These are phyloP conservation scores for Umbellularia californica DNA, from an alignment of 164 flowering plant species.

Conservation along the genomic window DNA sequence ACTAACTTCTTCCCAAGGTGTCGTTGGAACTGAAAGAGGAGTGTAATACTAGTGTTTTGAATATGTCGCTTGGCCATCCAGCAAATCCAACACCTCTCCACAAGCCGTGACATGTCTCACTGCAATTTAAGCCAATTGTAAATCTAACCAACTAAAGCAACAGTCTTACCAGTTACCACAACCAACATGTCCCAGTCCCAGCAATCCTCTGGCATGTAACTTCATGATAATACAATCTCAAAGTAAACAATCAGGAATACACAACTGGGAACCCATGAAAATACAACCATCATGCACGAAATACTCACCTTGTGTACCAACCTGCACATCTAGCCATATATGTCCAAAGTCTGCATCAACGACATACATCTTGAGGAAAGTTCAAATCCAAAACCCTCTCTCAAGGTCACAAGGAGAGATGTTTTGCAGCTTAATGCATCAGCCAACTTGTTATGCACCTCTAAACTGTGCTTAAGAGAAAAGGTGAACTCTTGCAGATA, in stretches of 20 bases:
- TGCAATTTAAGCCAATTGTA: neutral
- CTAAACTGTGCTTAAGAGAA: neutral
- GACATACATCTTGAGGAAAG: neutral
- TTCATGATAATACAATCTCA: too few relatives aligned
- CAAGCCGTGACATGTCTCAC: neutral
- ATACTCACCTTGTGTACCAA: neutral
- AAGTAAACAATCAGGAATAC: too few relatives aligned
- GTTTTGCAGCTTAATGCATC: neutral
- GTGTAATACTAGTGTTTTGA: neutral
- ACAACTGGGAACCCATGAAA: neutral
- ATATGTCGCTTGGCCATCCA: neutral
- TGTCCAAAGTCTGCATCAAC: neutral
- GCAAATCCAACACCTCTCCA: neutral
- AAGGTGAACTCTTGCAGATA: neutral
- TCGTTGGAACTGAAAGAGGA: neutral
- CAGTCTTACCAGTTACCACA: too few relatives aligned
- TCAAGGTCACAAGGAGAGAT: neutral
- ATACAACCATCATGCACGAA: neutral
- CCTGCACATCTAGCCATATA: neutral
- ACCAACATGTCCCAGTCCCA: too few relatives aligned
- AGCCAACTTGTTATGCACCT: neutral
- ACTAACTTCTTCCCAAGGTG: neutral
- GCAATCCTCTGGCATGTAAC: too few relatives aligned
- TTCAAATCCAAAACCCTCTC: neutral
- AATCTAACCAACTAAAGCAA: too few relatives aligned